Percentiles rank a stretch among this genome's conserved stretches.
These are phyloP conservation scores for Camelina sativa DNA, from an alignment of 345 rosid species.

Conservation along the genomic window DNA sequence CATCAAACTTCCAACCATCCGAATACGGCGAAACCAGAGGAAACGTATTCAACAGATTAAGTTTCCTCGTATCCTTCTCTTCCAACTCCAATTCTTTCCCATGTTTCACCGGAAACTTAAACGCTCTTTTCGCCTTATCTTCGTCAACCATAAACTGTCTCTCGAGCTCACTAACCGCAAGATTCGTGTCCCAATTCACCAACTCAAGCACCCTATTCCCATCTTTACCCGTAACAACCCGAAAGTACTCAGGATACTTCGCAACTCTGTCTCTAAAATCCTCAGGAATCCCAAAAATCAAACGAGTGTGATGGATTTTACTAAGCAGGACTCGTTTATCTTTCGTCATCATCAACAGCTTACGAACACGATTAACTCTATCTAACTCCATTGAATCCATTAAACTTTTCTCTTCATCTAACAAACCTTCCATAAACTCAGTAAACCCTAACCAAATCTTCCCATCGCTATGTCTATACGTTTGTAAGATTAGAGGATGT, in stretches of 20 bases:
- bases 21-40: conserved; percentile 87
- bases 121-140: conserved; percentile 62
- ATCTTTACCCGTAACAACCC: conserved; percentile 55
- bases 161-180: conserved; percentile 73
- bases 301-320: conserved; percentile 73
- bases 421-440: conserved; percentile 64
- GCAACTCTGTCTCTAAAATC: conserved; percentile 78
- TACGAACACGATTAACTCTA: conserved; percentile 62
- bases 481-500: conserved; percentile 70
- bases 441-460: conserved; percentile 85
- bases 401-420: conserved; percentile 61
- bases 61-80: conserved; percentile 52
- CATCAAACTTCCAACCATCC: conserved; percentile 64
- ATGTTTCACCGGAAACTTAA: conserved; percentile 73
- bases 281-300: conserved; percentile 82
- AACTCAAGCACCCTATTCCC: conserved; percentile 76
- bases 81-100: conserved; percentile 70
- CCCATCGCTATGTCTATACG: conserved; percentile 66
- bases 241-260: conserved; percentile 72
- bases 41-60: conserved; percentile 65
- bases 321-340: conserved; percentile 70
- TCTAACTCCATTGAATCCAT: conserved; percentile 67
- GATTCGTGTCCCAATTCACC: conserved; percentile 69
- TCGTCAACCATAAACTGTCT: conserved; percentile 65
- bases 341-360: conserved; percentile 80